These are phyloP conservation scores for Didymella sp. DNA, from an alignment of 2,329 filamentous ascomycete species.

Conservation along the genomic window DNA sequence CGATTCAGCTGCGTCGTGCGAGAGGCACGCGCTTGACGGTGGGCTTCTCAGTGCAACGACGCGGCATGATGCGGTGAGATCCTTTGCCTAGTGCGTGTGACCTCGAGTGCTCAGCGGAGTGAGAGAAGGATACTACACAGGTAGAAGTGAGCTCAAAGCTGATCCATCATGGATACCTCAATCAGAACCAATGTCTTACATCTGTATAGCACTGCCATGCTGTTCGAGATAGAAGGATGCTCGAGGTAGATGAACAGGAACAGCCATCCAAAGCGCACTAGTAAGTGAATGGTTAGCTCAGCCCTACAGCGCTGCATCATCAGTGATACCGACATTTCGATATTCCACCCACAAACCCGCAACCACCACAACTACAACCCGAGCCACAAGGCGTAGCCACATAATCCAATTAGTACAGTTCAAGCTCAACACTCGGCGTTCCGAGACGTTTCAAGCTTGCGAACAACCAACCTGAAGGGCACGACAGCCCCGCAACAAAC, in stretches of 20 bases:
- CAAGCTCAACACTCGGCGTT: too few relatives aligned
- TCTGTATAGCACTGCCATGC: too few relatives aligned
- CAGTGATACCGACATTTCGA: slow-evolving; percentile 3
- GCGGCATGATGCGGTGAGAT: slow-evolving; percentile 1
- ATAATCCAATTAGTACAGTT: not conserved
- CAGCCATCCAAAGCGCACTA: not conserved
- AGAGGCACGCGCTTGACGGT: not conserved
- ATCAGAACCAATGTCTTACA: too few relatives aligned
- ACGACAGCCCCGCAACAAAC: slow-evolving; percentile 14
- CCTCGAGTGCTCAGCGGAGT: not conserved
- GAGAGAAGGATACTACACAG: not conserved
- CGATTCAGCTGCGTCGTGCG: slow-evolving; percentile 3
- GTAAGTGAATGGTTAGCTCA: slow-evolving; percentile 1
- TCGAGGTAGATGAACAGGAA: too few relatives aligned
- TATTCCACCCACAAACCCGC: not conserved
- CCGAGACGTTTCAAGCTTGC: not conserved
- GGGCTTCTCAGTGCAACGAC: not conserved
- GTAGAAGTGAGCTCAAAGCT: too few relatives aligned
- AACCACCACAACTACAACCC: not conserved
- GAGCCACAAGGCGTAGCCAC: too few relatives aligned
- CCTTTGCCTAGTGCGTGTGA: not conserved
- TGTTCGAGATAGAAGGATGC: too few relatives aligned
- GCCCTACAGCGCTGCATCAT: slow-evolving; percentile 16
- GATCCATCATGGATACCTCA: too few relatives aligned
- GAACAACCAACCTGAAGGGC: not conserved